Evolutionary conservation across 2,329 filamentous ascomycete genomes (phyloP), one percentile per base, ranked within the genome.

Genomic region (Scorias spongiosa): DNA sequence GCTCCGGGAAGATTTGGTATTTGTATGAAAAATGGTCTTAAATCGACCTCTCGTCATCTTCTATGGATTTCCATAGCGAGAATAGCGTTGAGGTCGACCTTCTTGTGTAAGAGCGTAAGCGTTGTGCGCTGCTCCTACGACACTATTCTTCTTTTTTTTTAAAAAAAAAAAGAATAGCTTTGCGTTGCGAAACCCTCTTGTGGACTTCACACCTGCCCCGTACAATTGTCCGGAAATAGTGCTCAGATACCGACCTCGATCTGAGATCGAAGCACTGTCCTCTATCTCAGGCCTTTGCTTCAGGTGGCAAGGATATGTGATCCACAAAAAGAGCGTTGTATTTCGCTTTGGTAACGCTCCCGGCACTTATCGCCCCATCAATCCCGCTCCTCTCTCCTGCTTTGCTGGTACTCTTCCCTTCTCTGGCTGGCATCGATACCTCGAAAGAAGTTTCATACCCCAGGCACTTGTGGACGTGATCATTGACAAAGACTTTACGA

Each of bases 321-420:
- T 26, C 7, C 20, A 15, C 32, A 41, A 45, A 46, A 51, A 54
- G 53, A 52, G 57, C 47, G 55, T 42, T 57, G 57, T 47, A 54
- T 59, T 36, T 36, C 32, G 32, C 32, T 36, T 58, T 37, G 34
- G 43, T 45, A 49, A 46, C 50, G 55, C 53, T 57, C 44, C 48
- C 53, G 53, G 54, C 40, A 55, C 57, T 57, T 42, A 29, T 47
- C 45, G 55, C 58, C 59, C 60, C 58, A 51, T 60, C 56, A 64
- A 63, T 63, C 66, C 67, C 54, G 66, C 52, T 58, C 61, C 66
- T 65, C 65, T 61, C 32, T 36, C 32, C 32, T 36, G 32, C 32
- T 12, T 36, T 36, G 15, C 32, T 36, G 32, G 32, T 12, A 36
- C 32, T 36, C 32, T 12, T 12, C 32, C 32, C 15, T 36, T 36